Evolutionary conservation across 345 rosid species (phyloP), one percentile per base, ranked within the genome.

Genomic region (Citrus mangshanensis): DNA sequence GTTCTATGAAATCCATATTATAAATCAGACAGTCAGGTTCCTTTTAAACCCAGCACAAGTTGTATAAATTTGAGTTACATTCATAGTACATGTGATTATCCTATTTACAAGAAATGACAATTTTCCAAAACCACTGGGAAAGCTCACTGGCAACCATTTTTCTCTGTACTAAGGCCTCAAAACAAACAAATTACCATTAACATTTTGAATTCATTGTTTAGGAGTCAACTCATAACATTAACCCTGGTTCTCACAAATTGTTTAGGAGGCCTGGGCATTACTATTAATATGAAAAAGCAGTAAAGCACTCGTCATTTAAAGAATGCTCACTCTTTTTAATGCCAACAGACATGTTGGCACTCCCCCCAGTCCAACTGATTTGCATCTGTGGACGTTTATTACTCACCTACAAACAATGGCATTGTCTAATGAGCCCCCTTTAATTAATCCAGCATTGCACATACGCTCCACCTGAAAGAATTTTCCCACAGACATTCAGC

Each of bases 351-450:
- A 37, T 42, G 7, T 24, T 61, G 46, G 60, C 27, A 18, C 8
- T 62, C 24, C 27, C 13, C n/a, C 46, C 37, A 62, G n/a, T 28
- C 27, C 42, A 63, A 18, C 22, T 32, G 24, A 51, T 65, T 64
- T 49, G 63, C 55, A 66, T 49, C 24, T 16, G 7, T 7, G 25
- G 42, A 59, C 49, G 24, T 16, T 37, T 10, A 73, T 84, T 21
- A 21, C 63, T 59, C 83, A 93, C 97, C 98, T 91, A 72, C 95
- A 92, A 78, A 95, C 93, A 28, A 93, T 88, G 68, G 97, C 98
- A 79, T 91, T 95, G 55, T 92, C 93, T 37, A 89, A 76, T 25
- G 97, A 92, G 10, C 97, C 98, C 78, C 99, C 98, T 88, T 88
- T 91, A 76, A 93, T 91, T 32, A 93, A 89, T 80, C 97, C 99